These are phyloP conservation scores for Patellifolia procumbens DNA, from an alignment of 179 eudicot genomes.

Conservation along the genomic window DNA sequence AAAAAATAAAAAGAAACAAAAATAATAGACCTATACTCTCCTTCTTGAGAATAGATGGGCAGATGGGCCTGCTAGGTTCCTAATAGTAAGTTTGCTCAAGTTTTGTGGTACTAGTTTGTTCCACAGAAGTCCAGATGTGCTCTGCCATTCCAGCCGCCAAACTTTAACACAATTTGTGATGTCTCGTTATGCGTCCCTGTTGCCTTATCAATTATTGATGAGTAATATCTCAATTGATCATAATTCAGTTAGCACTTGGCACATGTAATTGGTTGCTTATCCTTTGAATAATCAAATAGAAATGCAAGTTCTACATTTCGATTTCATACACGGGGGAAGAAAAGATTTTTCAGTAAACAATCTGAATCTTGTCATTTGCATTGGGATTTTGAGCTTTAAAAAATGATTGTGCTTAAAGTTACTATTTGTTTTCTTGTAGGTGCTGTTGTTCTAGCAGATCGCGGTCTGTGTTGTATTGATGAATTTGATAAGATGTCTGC, in stretches of 20 bases:
- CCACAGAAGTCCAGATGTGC: background rate
- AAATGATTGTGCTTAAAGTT: conserved; percentile 13
- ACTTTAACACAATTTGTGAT: background rate
- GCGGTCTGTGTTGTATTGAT: conserved; percentile 95
- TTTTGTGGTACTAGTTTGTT: background rate
- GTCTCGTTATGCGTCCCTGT: background rate
- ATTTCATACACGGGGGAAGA: background rate
- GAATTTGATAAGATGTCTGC: conserved; percentile 99
- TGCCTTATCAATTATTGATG: background rate
- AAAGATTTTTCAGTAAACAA: background rate
- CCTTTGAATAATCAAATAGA: background rate
- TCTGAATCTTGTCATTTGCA: background rate
- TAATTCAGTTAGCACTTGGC: background rate
- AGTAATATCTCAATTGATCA: background rate
- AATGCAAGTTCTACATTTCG: background rate
- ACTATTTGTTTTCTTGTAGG: conserved; percentile 48
- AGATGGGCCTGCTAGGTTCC: background rate
- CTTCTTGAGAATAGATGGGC: background rate
- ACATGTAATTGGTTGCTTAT: background rate
- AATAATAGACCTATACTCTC: background rate
- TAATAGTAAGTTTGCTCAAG: background rate
- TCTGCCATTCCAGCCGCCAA: background rate
- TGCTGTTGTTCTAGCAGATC: conserved; percentile 98
- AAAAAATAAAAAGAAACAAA: background rate
- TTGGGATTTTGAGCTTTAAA: background rate